These are phyloP conservation scores for Curvularia eragrostidis DNA, from an alignment of 2,329 filamentous ascomycete species.

Conservation along the genomic window DNA sequence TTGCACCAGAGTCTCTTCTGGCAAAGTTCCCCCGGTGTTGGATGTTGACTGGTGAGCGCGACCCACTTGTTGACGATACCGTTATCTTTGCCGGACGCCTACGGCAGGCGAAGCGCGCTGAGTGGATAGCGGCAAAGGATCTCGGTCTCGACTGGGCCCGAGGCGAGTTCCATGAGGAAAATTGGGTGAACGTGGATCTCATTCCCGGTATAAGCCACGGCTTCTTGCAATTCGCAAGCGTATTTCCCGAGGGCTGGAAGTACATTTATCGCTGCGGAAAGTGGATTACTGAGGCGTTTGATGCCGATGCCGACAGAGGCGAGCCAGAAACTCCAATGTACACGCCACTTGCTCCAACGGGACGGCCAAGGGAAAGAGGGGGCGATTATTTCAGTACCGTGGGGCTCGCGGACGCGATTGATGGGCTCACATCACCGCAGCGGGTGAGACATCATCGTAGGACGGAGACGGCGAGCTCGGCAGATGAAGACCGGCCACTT, in stretches of 20 bases:
- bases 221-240: slow-evolving; percentile 86
- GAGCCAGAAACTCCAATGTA: slow-evolving; percentile 23
- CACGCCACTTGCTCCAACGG: slow-evolving; percentile 14
- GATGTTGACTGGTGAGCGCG: slow-evolving; percentile 91
- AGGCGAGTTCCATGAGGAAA: slow-evolving; percentile 71
- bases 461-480: slow-evolving; percentile 62
- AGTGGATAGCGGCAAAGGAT: slow-evolving; percentile 63
- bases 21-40: slow-evolving; percentile 92
- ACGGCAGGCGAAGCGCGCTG: slow-evolving; percentile 74
- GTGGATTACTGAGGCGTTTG: slow-evolving; percentile 84
- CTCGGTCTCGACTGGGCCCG: slow-evolving; percentile 60
- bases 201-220: slow-evolving; percentile 92
- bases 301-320: slow-evolving; percentile 46
- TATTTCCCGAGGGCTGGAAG: slow-evolving; percentile 91
- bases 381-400: slow-evolving; percentile 75
- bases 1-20: slow-evolving; percentile 84
- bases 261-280: slow-evolving; percentile 78
- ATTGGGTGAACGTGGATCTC: slow-evolving; percentile 80
- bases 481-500: slow-evolving; percentile 79
- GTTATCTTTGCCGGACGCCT: slow-evolving; percentile 92
- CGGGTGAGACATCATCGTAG: slow-evolving; percentile 55
- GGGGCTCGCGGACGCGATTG: slow-evolving; percentile 83
- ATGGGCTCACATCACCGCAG: slow-evolving; percentile 52
- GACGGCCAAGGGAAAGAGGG: slow-evolving; percentile 47
- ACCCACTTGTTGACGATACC: slow-evolving; percentile 94